Evolutionary conservation across 1,139 yeast genomes (phyloP), one percentile per base, ranked within the genome.

Genomic region (Suhomyces yuchorum): DNA sequence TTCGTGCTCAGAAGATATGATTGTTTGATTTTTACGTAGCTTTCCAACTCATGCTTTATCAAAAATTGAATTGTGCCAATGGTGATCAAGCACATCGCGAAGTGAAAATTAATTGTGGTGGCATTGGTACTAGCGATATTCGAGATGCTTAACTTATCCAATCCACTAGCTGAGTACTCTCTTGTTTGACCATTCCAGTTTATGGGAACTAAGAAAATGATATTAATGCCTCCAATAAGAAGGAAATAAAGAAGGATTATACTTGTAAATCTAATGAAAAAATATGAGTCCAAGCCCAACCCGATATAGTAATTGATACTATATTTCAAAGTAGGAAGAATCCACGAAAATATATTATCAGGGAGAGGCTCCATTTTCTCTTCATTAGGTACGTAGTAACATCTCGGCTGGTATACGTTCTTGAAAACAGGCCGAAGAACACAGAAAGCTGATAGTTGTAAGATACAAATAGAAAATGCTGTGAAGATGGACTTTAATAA

Each of bases 221-320:
- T 67, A 50, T 81, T 82, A 22, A 82, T 47, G 1, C 74, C 44
- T 0, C 87, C 82, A 20, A 84, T 63, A 0, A 76, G 68, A 1
- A 68, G 49, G 55, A 84, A 84, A 49, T 81, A 73, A 2, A 77
- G 54, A 32, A 78, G 59, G 19, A 84, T 55, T 2, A 81, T 66
- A 44, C 71, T 68, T 37, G 85, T 61, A 54, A 73, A 85, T 46
- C 91, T 62, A 3, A 85, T 56, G 53, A 85, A 82, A 55, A 82
- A 80, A 57, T 82, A 85, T 0, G 87, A 78, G 61, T 86, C 92
- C n/a, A 85, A 60, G 0, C 91, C 91, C 56, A 73, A 62, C 3
- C 70, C 59, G 37, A 74, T 57, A 56, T 78, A 84, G 38, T 71
- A 66, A 17, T 71, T 70, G 15, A 78, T 69, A 9, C 75, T 71